A percentile compares a stretch with the other conserved stretches of the same genome.
Conservation (phyloP, 2,329 filamentous ascomycete species). For the Gyromitra esculenta region DNA sequence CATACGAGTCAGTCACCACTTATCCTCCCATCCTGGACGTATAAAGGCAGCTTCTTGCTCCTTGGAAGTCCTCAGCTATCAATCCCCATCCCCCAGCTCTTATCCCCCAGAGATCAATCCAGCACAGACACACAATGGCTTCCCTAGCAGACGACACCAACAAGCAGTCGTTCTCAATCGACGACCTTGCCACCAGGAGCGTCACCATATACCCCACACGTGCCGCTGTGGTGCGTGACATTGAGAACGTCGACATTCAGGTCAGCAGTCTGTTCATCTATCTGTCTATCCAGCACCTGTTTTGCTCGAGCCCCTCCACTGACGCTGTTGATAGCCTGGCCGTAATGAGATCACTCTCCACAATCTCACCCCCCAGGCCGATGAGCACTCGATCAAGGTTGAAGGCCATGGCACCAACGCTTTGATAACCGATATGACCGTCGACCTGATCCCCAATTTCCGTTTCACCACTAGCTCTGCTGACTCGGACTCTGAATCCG, state of each 20-base stretch:
- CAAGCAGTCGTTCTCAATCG: slow-evolving; percentile 67
- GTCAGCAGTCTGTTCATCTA: slow-evolving; percentile 63
- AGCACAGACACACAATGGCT: slow-evolving; percentile 1
- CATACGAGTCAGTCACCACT: too few relatives aligned
- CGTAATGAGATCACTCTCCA: slow-evolving; percentile 68
- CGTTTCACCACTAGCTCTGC: slow-evolving; percentile 60
- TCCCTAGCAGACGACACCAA: slow-evolving; percentile 44
- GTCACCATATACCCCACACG: slow-evolving; percentile 72
- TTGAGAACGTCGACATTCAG: slow-evolving; percentile 55
- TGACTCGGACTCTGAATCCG: slow-evolving; percentile 51
- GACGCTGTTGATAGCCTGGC: slow-evolving; percentile 62
- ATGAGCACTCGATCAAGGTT: slow-evolving; percentile 69
- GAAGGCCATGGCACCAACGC: slow-evolving; percentile 67
- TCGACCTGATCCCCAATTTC: slow-evolving; percentile 69
- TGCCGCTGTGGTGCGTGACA: slow-evolving; percentile 63
- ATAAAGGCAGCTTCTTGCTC: not conserved
- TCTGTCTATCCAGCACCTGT: slow-evolving; percentile 56
- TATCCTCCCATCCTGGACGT: not conserved
- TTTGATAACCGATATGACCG: slow-evolving; percentile 71
- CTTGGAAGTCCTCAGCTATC: too few relatives aligned
- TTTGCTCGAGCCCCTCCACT: slow-evolving; percentile 13
- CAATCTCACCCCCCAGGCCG: slow-evolving; percentile 66
- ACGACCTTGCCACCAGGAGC: slow-evolving; percentile 68
- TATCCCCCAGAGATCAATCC: not conserved
- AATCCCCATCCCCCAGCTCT: not conserved